These are phyloP conservation scores for Sporothrix schenckii DNA, from an alignment of 2,329 filamentous ascomycete species.

Conservation along the genomic window DNA sequence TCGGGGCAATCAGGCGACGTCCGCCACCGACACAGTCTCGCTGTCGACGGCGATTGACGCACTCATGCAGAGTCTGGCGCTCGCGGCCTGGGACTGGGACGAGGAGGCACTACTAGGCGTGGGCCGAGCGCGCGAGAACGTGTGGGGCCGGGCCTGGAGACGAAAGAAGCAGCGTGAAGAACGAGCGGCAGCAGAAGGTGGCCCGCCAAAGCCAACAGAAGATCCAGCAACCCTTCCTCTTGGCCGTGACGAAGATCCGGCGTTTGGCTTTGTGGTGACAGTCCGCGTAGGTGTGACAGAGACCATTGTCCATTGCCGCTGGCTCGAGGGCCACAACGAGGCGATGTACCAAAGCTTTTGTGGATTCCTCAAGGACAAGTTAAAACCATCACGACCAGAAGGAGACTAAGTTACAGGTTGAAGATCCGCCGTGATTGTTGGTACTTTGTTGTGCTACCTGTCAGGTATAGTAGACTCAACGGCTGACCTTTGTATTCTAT, in stretches of 20 bases:
- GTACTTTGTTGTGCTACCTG: neutral
- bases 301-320: conserved; percentile 61
- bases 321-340: conserved; percentile 74
- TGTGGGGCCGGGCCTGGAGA: conserved; percentile 77
- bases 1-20: neutral
- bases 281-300: conserved; percentile 48
- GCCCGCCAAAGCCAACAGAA: conserved; percentile 26
- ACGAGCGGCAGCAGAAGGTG: conserved; percentile 2
- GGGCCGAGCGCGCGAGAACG: conserved; percentile 68
- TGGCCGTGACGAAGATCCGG: conserved; percentile 43
- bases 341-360: conserved; percentile 84
- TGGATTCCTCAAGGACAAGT: conserved; percentile 70
- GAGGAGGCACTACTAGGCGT: conserved; percentile 56
- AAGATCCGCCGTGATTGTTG: too few relatives aligned
- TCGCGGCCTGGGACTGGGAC: conserved; percentile 68
- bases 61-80: conserved; percentile 58
- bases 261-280: conserved; percentile 63
- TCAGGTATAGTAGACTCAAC: neutral
- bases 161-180: conserved; percentile 55
- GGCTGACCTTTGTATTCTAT: neutral
- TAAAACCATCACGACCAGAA: conserved; percentile 36
- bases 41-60: conserved; percentile 44
- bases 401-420: neutral
- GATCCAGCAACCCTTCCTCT: conserved; percentile 38
- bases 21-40: conserved; percentile 35